Evolutionary conservation across 225 moss, liverwort and hornwort species (phyloP).

Genomic region (Ulota crispa): DNA sequence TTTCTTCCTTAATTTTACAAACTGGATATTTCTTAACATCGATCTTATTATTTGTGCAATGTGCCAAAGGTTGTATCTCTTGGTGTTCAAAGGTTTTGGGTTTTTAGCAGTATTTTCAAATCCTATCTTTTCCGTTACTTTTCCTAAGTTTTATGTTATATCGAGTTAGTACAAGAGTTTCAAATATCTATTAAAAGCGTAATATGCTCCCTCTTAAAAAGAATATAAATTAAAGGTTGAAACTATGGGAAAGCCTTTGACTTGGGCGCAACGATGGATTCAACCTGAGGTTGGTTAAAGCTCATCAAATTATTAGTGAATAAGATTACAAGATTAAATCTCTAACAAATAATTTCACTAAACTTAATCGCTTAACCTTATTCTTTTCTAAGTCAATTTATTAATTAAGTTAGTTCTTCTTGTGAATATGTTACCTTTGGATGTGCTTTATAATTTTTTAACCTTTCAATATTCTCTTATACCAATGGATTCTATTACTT

Average conservation of each 20-base stretch:
- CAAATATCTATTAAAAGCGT: neutral
- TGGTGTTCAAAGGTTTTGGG: neutral
- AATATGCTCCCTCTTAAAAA: neutral
- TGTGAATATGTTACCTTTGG: neutral
- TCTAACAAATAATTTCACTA: no score
- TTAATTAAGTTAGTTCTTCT: neutral
- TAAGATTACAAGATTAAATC: neutral
- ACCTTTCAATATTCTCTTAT: neutral
- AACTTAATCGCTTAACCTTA: neutral
- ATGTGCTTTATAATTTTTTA: neutral
- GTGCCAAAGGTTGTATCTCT: constrained; percentile 33
- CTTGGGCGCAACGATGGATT: constrained; percentile 45
- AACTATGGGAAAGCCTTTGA: constrained; percentile 45
- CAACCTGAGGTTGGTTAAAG: constrained; percentile 34
- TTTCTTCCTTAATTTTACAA: no score
- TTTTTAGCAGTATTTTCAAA: neutral
- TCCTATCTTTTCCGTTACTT: neutral
- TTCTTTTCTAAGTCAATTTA: neutral
- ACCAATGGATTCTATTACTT: neutral
- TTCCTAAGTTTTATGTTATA: neutral
- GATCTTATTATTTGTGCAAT: neutral
- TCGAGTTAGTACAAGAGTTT: neutral
- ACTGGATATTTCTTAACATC: neutral
- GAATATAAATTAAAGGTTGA: neutral
- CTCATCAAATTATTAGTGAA: neutral